Conservation (phyloP, 768 basidiomycete genomes). For the Amanita inopinata region DNA sequence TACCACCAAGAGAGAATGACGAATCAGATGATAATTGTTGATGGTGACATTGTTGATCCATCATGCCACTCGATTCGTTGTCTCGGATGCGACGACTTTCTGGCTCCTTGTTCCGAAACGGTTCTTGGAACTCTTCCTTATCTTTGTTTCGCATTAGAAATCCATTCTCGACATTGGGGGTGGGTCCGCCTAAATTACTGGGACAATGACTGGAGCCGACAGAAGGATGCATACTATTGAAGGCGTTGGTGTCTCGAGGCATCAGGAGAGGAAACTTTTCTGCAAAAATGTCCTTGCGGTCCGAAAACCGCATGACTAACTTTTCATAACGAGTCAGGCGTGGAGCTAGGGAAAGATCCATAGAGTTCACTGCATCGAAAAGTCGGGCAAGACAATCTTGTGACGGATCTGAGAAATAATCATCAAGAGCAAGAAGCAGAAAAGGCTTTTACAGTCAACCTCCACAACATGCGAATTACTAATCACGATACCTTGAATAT, state of each 20-base stretch:
- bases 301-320: slow-evolving; percentile 79
- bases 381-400: slow-evolving; percentile 84
- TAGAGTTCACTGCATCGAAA: slow-evolving; percentile 89
- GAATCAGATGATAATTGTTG: slow-evolving; percentile 58
- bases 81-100: slow-evolving; percentile 19
- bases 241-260: slow-evolving; percentile 17
- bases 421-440: slow-evolving; percentile 87
- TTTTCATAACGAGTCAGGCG: slow-evolving; percentile 74
- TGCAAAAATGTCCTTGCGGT: slow-evolving; percentile 85
- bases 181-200: slow-evolving; percentile 50
- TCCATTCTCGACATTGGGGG: slow-evolving; percentile 64
- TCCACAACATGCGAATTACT: background rate
- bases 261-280: slow-evolving; percentile 59
- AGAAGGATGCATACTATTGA: slow-evolving; percentile 7
- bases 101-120: slow-evolving; percentile 27
- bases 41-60: slow-evolving; percentile 15
- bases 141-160: slow-evolving; percentile 37
- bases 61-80: slow-evolving; percentile 7
- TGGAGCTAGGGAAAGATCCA: slow-evolving; percentile 78
- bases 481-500: slow-evolving; percentile 84
- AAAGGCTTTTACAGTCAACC: slow-evolving; percentile 45
- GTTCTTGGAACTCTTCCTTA: slow-evolving; percentile 19
- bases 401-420: slow-evolving; percentile 86
- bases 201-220: slow-evolving; percentile 30
- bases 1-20: slow-evolving; percentile 71